These are phyloP conservation scores for Ogataea nonfermentans DNA, from an alignment of 805 yeast genomes.

Conservation along the genomic window DNA sequence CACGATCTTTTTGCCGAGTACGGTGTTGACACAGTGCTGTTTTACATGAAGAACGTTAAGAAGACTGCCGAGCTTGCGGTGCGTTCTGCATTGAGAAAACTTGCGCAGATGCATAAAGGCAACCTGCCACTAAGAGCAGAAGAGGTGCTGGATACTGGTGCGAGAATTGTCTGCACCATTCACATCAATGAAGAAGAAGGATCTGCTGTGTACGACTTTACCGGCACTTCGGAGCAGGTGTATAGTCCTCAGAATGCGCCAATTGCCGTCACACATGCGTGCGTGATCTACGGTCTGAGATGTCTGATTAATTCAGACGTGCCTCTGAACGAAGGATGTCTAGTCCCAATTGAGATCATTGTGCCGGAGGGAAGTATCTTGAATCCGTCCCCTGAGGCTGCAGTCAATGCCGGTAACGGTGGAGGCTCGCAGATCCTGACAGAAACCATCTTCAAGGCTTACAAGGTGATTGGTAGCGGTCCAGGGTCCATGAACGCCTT, in stretches of 20 bases:
- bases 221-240: conserved; percentile 52
- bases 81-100: conserved; percentile 31
- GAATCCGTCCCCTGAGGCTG: conserved; percentile 47
- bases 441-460: conserved; percentile 79
- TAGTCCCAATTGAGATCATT: conserved; percentile 31
- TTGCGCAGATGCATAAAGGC: conserved; percentile 42
- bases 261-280: conserved; percentile 52
- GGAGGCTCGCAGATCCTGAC: conserved; percentile 88
- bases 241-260: conserved; percentile 57
- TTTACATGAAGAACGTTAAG: conserved; percentile 48
- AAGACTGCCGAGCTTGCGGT: conserved; percentile 49
- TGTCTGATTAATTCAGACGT: conserved; percentile 49
- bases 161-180: conserved; percentile 44
- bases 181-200: conserved; percentile 42
- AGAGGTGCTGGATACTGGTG: conserved; percentile 58
- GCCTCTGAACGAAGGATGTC: conserved; percentile 57
- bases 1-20: conserved; percentile 44
- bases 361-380: conserved; percentile 37
- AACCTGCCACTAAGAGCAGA: conserved; percentile 40
- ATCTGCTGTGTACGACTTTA: conserved; percentile 50
- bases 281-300: conserved; percentile 53
- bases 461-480: conserved; percentile 80
- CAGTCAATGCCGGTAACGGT: conserved; percentile 46
- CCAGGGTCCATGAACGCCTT: conserved; percentile 90
- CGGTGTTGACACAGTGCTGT: conserved; percentile 40